Evolutionary conservation across 805 yeast species (phyloP).

Genomic region (Candida glaebosa): DNA sequence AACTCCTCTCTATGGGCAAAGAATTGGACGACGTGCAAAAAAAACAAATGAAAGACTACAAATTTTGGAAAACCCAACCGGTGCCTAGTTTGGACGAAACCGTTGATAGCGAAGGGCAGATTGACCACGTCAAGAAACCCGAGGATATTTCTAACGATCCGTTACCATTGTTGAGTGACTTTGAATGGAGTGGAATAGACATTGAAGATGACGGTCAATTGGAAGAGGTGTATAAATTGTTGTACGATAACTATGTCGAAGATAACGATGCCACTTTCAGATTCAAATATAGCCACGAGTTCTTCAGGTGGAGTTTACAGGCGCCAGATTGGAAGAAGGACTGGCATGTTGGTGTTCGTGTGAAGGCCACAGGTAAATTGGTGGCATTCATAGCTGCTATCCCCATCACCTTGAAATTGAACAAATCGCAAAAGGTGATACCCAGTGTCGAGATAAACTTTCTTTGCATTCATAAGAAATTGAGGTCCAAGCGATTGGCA

Average conservation of each 20-base stretch:
- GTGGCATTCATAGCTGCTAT: constrained; percentile 93
- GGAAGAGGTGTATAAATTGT: constrained; percentile 72
- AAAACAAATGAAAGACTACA: constrained; percentile 82
- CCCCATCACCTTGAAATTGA: constrained; percentile 67
- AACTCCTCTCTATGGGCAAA: constrained; percentile 50
- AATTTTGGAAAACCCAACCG: constrained; percentile 98
- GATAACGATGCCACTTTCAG: constrained; percentile 90
- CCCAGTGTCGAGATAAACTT: constrained; percentile 88
- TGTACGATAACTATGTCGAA: constrained; percentile 91
- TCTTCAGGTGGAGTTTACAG: constrained; percentile 88
- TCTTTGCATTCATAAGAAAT: constrained; percentile 88
- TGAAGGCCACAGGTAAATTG: constrained; percentile 65
- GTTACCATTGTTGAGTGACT: constrained; percentile 66
- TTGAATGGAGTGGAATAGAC: constrained; percentile 87
- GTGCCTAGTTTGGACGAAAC: constrained; percentile 74
- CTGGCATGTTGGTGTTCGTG: constrained; percentile 94
- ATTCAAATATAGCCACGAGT: constrained; percentile 79
- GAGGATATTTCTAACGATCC: constrained; percentile 72
- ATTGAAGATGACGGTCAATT: constrained; percentile 50
- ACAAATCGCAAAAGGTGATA: constrained; percentile 42
- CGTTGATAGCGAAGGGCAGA: constrained; percentile 73
- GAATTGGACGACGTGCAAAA: constrained; percentile 54
- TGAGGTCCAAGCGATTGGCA: constrained; percentile 89
- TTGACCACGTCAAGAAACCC: constrained; percentile 63
- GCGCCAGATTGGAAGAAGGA: constrained; percentile 90